phyloP scores from a whole-genome alignment of 2,329 filamentous ascomycete species.

The Paramyrothecium sp. region DNA sequence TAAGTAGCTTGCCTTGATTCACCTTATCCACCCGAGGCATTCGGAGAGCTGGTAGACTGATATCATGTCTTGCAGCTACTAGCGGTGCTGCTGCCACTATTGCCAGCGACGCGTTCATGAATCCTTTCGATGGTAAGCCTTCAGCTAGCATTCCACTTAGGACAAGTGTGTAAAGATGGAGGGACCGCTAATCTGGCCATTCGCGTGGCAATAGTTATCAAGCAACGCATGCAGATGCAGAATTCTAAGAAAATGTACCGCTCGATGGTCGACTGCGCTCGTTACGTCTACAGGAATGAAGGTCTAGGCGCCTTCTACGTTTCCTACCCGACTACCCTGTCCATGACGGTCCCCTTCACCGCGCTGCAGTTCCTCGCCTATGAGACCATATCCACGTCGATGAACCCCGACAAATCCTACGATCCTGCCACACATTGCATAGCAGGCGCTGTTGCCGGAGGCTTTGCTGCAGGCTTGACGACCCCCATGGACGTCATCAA shows the following conservation, averaged over 20 bases:
- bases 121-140: conserved; percentile 98
- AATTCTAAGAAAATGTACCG: conserved; percentile 86
- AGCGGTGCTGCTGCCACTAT: conserved; percentile 95
- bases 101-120: conserved; percentile 97
- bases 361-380: conserved; percentile 97
- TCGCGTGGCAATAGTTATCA: conserved; percentile 70
- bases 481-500: conserved; percentile 98
- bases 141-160: too few species aligned
- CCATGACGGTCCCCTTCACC: conserved; percentile 98
- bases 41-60: conserved; percentile 8
- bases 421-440: conserved; percentile 93
- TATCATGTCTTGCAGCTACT: conserved; percentile 56
- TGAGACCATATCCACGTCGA: conserved; percentile 89
- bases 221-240: conserved; percentile 98
- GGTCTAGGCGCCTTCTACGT: conserved; percentile 93
- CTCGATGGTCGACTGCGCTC: conserved; percentile 83
- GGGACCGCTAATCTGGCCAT: neutral
- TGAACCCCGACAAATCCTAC: conserved; percentile 85
- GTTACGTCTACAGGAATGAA: conserved; percentile 82
- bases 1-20: conserved; percentile 40
- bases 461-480: conserved; percentile 88
- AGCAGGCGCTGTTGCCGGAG: conserved; percentile 88
- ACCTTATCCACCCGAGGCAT: neutral
- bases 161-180: too few species aligned
- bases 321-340: conserved; percentile 95